phyloP scores from a whole-genome alignment of 2,329 filamentous ascomycete species.

The Diaporthe aspalathi region DNA sequence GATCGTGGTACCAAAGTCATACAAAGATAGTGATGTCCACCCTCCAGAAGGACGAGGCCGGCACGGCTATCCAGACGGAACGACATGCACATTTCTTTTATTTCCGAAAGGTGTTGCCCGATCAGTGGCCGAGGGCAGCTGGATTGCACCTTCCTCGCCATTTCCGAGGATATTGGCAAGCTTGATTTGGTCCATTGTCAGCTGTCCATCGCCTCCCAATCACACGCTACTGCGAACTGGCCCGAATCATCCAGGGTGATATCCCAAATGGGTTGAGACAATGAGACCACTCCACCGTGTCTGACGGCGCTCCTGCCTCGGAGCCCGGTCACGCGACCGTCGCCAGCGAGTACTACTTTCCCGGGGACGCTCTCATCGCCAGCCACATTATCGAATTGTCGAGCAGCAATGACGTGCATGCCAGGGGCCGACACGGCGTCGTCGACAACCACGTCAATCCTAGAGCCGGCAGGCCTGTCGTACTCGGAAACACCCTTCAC shows the following conservation, averaged over 20 bases:
- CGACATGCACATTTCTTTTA: background rate
- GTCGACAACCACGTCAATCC: slow-evolving; percentile 42
- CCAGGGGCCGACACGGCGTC: slow-evolving; percentile 43
- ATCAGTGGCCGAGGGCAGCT: no score
- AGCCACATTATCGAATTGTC: slow-evolving; percentile 11
- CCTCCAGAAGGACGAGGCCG: background rate
- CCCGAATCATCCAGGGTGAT: slow-evolving; percentile 47
- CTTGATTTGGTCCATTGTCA: background rate
- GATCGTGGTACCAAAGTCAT: background rate
- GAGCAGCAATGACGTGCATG: slow-evolving; percentile 47
- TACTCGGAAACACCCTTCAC: slow-evolving; percentile 49
- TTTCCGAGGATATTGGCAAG: background rate
- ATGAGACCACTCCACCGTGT: slow-evolving; percentile 46
- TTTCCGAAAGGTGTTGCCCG: background rate
- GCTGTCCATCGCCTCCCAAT: slow-evolving; percentile 47
- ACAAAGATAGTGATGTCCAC: no score
- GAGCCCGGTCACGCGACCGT: slow-evolving; percentile 45
- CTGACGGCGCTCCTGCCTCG: slow-evolving; percentile 44
- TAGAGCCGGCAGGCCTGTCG: slow-evolving; percentile 30
- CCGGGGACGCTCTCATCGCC: background rate
- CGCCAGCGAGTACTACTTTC: slow-evolving; percentile 43
- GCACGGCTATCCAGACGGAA: background rate
- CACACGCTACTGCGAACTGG: slow-evolving; percentile 51
- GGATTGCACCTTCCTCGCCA: background rate
- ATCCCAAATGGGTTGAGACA: slow-evolving; percentile 53